Base-by-base conservation (phyloP, 148 eudicot species). In the Persicaria maculosa region DNA sequence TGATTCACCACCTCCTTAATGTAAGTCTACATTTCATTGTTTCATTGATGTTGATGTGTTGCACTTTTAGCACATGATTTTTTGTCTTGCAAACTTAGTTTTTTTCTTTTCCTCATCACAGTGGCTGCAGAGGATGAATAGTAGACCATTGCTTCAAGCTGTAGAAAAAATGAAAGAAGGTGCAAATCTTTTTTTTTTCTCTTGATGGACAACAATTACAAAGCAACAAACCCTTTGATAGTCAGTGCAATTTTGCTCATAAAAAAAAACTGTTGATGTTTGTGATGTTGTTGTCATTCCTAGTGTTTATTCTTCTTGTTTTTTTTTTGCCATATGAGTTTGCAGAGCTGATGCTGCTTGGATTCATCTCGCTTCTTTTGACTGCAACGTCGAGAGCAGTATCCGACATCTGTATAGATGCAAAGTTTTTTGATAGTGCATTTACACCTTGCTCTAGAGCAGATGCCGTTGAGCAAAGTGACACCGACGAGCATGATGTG, bases 101-200 rank as follows among this genome's bases (percentile, higher is more conserved):
- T 25, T 17, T 20, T 72, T 11, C 15, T 44, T 55, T 16, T 1
- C 46, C 22, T 61, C 47, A 52, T 71, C 22, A 10, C 84, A 95
- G 99, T 95, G 97, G 99, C 73, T 95, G 80, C 78, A 81, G 82
- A 86, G 82, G 84, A 92, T 93, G 17, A 85, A 85, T 78, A 78
- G 97, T 50, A 95, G 86, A 71, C 99, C 99, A 68, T 79, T 95
- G 80, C 92, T 95, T 80, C 88, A 92, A 75, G 93, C 99, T 68
- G 86, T 95, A 40, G 99, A 91, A 85, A 95, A 92, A 79, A 95
- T 95, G 97, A 95, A 95, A 88, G 97, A 92, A 95, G 99, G 97
- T 92, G 82, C 17, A 31, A 31, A 1, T 31, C 2, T 31, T 31
- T 31, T 31, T n/a, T n/a, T 31, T 31, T 31, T 31, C 40, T 31